Evolutionary conservation across 305 asterid genomes (phyloP).

Genomic region (Fraxinus albicans): DNA sequence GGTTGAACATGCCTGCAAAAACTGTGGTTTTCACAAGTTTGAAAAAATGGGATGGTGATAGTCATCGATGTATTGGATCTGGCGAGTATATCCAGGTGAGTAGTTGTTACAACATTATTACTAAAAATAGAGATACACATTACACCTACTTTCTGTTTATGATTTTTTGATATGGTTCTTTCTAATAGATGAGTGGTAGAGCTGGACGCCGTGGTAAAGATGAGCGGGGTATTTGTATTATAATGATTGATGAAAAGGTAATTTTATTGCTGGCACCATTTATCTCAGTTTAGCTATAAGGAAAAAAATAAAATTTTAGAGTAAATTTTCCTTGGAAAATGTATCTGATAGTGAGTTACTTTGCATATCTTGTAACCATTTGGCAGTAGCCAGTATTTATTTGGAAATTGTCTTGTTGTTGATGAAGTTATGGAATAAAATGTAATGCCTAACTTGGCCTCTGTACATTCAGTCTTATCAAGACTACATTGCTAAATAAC

Average conservation of each 20-base stretch:
- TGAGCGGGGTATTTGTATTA: slow-evolving; percentile 89
- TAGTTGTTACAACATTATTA: slow-evolving; percentile 11
- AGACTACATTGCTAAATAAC: not conserved
- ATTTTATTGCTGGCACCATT: not conserved
- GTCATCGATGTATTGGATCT: slow-evolving; percentile 93
- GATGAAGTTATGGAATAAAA: not conserved
- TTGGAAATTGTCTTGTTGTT: not conserved
- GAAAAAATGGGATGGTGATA: slow-evolving; percentile 97
- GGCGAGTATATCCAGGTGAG: slow-evolving; percentile 99
- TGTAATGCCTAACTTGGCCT: not conserved
- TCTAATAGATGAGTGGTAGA: slow-evolving; percentile 95
- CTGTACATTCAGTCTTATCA: not conserved
- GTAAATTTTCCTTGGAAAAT: not conserved
- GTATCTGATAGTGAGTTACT: not conserved
- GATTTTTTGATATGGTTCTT: slow-evolving; percentile 26
- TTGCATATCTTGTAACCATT: slow-evolving; percentile 13
- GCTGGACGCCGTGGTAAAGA: slow-evolving; percentile 99
- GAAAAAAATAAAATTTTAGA: not conserved
- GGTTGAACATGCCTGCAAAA: slow-evolving; percentile 99
- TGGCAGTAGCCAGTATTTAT: slow-evolving; percentile 2
- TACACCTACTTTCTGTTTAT: slow-evolving; percentile 19
- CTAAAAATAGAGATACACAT: not conserved
- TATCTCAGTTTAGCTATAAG: not conserved
- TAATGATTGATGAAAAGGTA: slow-evolving; percentile 96
- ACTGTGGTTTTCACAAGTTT: slow-evolving; percentile 94